A percentile compares a stretch with the other conserved stretches of the same genome.
phyloP scores from a whole-genome alignment of 106 monocot species.

The Amphibolis antarctica region DNA sequence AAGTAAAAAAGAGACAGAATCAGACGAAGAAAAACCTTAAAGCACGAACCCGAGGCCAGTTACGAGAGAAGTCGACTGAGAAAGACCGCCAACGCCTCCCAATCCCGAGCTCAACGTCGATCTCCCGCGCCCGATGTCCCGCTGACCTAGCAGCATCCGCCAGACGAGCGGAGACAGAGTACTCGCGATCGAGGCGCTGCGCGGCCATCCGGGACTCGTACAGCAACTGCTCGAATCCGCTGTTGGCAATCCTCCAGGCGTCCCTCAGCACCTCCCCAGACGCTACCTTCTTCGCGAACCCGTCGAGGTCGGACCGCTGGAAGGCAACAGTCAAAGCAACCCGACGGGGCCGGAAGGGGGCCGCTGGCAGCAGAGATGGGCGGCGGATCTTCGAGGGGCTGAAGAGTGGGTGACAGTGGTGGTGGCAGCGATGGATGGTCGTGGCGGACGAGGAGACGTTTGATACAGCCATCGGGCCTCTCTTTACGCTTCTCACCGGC shows the following conservation, averaged over 20 bases:
- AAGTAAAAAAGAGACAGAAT: neutral
- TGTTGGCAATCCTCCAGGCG: slow-evolving; percentile 74
- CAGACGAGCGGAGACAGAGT: slow-evolving; percentile 44
- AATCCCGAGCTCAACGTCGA: slow-evolving; percentile 74
- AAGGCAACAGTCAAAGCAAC: slow-evolving; percentile 32
- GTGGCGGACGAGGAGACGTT: neutral
- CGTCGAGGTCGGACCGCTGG: slow-evolving; percentile 49
- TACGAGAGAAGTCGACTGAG: slow-evolving; percentile 69
- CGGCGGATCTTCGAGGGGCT: neutral
- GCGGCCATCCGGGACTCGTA: slow-evolving; percentile 65
- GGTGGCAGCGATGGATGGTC: neutral
- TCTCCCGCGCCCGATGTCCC: slow-evolving; percentile 33
- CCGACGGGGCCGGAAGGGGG: neutral
- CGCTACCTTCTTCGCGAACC: slow-evolving; percentile 50
- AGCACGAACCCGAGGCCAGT: slow-evolving; percentile 75
- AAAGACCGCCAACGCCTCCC: slow-evolving; percentile 48
- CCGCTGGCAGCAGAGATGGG: neutral
- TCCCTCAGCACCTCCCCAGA: slow-evolving; percentile 58
- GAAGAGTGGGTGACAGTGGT: neutral
- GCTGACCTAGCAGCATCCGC: slow-evolving; percentile 43
- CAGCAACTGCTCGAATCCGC: slow-evolving; percentile 56
- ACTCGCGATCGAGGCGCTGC: slow-evolving; percentile 56
- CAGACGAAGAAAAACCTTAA: neutral
- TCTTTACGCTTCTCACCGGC: no score
- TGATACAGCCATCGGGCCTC: neutral